A percentile compares a stretch with the other conserved stretches of the same genome.
phyloP scores from a whole-genome alignment of 768 basidiomycete genomes.

The Paxillus involutus region DNA sequence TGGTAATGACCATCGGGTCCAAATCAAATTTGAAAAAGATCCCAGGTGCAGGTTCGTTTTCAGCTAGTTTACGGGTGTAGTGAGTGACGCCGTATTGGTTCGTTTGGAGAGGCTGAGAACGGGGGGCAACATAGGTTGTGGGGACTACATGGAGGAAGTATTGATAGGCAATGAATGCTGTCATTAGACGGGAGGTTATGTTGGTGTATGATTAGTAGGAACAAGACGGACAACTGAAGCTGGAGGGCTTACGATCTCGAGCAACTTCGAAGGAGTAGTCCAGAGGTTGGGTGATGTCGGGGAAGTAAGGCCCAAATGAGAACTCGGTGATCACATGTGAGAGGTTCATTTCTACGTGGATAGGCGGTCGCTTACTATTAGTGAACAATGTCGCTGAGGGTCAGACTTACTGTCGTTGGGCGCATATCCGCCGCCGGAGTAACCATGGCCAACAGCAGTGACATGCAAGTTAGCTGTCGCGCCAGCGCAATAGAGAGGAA shows the following conservation, averaged over 20 bases:
- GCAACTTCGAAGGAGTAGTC: constrained; percentile 86
- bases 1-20: constrained; percentile 83
- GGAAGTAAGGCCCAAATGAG: constrained; percentile 95
- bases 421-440: constrained; percentile 82
- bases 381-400: neutral
- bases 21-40: constrained; percentile 99
- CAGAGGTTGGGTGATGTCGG: constrained; percentile 91
- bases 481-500: neutral
- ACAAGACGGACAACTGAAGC: too few species aligned
- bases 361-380: neutral
- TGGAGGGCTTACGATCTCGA: constrained; percentile 49
- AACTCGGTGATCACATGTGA: constrained; percentile 97
- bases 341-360: constrained; percentile 82
- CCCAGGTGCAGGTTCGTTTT: constrained; percentile 83
- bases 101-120: constrained; percentile 61
- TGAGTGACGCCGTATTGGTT: constrained; percentile 95
- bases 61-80: constrained; percentile 74
- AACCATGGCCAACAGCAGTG: constrained; percentile 94
- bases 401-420: constrained; percentile 72
- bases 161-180: constrained; percentile 89
- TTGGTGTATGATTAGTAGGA: too few species aligned
- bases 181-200: neutral
- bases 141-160: constrained; percentile 96
- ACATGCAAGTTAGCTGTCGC: constrained; percentile 83
- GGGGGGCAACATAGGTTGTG: constrained; percentile 85